These are phyloP conservation scores for Orbilia quercus DNA, from an alignment of 2,329 filamentous ascomycete species.

Conservation along the genomic window DNA sequence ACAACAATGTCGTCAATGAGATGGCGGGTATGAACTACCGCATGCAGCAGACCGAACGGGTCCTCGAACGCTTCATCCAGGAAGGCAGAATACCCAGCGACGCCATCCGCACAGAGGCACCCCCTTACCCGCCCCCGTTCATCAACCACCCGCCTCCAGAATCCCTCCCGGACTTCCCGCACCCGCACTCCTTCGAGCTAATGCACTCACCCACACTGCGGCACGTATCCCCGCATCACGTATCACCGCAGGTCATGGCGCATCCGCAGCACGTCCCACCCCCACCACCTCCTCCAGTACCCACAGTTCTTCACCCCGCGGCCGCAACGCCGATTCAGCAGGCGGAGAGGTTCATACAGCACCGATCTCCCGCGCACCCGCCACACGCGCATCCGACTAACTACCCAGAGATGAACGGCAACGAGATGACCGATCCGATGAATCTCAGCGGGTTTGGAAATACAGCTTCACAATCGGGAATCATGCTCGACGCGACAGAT, in stretches of 20 bases:
- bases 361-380: constrained; percentile 13
- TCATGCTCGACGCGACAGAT: constrained; percentile 47
- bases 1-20: constrained; percentile 34
- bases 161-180: neutral
- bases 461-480: constrained; percentile 43
- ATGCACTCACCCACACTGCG: constrained; percentile 19
- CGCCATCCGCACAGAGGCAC: neutral
- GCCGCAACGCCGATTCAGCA: constrained; percentile 46
- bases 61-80: constrained; percentile 23
- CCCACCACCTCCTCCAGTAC: neutral
- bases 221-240: neutral
- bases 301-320: constrained; percentile 15
- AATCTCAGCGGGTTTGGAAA: constrained; percentile 51
- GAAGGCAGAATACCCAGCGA: constrained; percentile 13
- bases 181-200: constrained; percentile 1
- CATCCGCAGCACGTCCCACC: constrained; percentile 14
- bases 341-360: constrained; percentile 47
- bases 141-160: too few relatives aligned
- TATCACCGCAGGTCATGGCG: constrained; percentile 8
- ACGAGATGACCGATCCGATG: constrained; percentile 2
- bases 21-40: constrained; percentile 11
- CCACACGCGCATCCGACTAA: constrained; percentile 16
- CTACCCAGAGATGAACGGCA: constrained; percentile 41
- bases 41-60: constrained; percentile 7
- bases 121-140: neutral